Percentiles rank a stretch among this genome's conserved stretches.
Evolutionary conservation across 306 rosid genomes (phyloP).

Genomic region (Lotus japonicus): DNA sequence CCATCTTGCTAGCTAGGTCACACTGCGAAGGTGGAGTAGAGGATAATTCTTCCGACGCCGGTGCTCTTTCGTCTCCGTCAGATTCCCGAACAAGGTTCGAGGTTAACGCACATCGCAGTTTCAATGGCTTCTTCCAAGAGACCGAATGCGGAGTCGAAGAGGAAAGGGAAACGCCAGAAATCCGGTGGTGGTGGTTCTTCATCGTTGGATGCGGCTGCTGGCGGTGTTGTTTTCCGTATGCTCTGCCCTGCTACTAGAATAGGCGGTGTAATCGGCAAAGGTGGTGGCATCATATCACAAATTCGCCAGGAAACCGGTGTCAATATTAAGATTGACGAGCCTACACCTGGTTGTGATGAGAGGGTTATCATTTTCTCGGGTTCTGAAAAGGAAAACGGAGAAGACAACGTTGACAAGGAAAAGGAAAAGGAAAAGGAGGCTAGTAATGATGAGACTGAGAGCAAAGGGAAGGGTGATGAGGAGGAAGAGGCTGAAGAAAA

Average conservation of each 20-base stretch:
- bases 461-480: conserved; percentile 27
- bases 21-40: not conserved
- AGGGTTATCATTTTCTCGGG: conserved; percentile 49
- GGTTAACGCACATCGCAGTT: conserved; percentile 8
- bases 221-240: conserved; percentile 45
- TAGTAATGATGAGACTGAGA: conserved; percentile 33
- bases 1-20: conserved; percentile 10
- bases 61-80: not conserved
- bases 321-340: conserved; percentile 62
- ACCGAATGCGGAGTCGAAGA: conserved; percentile 37
- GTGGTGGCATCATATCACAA: conserved; percentile 49
- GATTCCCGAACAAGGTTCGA: not conserved
- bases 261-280: conserved; percentile 57
- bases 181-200: conserved; percentile 26
- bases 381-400: conserved; percentile 48
- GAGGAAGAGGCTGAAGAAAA: conserved; percentile 21
- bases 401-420: conserved; percentile 28
- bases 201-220: conserved; percentile 24
- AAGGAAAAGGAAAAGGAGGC: conserved; percentile 23
- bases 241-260: conserved; percentile 57
- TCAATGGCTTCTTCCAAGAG: conserved; percentile 73
- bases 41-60: not conserved
- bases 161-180: conserved; percentile 65
- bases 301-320: conserved; percentile 64
- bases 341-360: conserved; percentile 66